phyloP scores from a whole-genome alignment of 305 asterid genomes.

The Rubia peregrina region DNA sequence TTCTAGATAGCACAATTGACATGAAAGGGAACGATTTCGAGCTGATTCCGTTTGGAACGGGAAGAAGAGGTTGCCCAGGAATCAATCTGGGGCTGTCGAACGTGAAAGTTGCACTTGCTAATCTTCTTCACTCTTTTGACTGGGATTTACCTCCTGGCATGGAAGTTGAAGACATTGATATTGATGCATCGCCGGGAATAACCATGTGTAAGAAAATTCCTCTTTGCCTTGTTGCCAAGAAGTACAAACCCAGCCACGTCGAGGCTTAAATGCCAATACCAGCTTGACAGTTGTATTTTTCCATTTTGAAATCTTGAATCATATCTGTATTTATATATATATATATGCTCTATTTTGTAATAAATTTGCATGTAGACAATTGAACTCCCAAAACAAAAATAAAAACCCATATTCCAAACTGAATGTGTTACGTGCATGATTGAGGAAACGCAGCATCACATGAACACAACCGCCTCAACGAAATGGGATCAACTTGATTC shows the following conservation, averaged over 20 bases:
- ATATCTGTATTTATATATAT: no score
- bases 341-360: no score
- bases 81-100: not conserved
- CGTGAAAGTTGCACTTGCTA: not conserved
- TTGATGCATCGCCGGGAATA: not conserved
- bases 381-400: no score
- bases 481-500: no score
- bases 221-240: not conserved
- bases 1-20: not conserved
- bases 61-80: conserved; percentile 6
- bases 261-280: no score
- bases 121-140: conserved; percentile 1
- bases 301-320: no score
- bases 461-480: no score
- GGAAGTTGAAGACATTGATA: not conserved
- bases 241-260: not conserved
- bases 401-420: no score
- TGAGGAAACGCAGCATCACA: no score
- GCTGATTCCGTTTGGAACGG: conserved; percentile 3
- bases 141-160: conserved; percentile 1
- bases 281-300: no score
- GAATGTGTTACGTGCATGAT: no score
- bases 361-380: no score
- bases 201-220: not conserved
- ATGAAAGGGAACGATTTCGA: conserved; percentile 4